Evolutionary conservation across 139 green algal genomes (phyloP), one percentile per base, ranked within the genome.

Genomic region (Picochlorum sp.): DNA sequence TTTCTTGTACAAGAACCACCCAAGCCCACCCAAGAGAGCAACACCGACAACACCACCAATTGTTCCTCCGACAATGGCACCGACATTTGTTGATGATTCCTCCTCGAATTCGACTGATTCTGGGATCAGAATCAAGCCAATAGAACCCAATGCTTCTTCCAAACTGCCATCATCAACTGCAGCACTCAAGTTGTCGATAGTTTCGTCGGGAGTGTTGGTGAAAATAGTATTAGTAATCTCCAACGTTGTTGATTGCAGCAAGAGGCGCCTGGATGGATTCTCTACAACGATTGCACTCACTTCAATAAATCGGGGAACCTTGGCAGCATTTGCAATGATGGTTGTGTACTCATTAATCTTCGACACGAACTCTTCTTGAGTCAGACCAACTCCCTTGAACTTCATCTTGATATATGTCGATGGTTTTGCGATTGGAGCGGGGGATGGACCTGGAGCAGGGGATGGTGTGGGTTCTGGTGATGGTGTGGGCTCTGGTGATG

Each of bases 41-140:
- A 74, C 8, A 5, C 49, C 4, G 2, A n/a, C 61, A 4, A 57
- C 61, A 13, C 56, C 50, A 6, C 41, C 68, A 6, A 64, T 56
- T 4, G 62, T 50, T 38, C 62, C 62, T 24, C 50, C 68, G 2
- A 68, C 68, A 20, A 74, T 74, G 0, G 68, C 68, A 28, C 68
- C 68, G 57, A 30, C 41, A 28, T 52, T 62, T 5, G 65, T 52
- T 44, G 23, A n/a, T 11, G 59, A 30, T 3, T 65, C 49, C 30
- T 47, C 44, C 26, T 21, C 20, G 16, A 56, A 64, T 20, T 26
- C 26, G 7, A 73, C 20, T 13, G 66, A 73, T 9, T 64, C 56
- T 21, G 45, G n/a, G 14, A 49, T 47, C 37, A 74, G 38, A 24
- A 26, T 61, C 21, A 74, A 34, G 11, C 68, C 68, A 4, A 74